Evolutionary conservation across 108 stramenopile genomes (phyloP).

Genomic region (Pseudonitzschia delicatissima): DNA sequence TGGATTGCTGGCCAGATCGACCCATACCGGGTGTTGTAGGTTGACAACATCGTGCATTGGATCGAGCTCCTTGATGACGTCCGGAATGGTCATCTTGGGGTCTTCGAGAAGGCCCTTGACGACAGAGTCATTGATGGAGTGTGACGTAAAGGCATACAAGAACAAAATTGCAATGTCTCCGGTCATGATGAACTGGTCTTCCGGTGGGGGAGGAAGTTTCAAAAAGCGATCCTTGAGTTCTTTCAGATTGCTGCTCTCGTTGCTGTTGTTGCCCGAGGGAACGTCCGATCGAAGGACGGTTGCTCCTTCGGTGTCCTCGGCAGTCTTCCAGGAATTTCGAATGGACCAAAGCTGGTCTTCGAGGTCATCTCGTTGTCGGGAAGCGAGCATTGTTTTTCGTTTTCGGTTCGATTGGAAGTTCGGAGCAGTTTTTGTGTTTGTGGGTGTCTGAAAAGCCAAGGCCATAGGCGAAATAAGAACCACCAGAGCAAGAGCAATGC

Average conservation of each 20-base stretch:
- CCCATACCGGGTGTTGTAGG: conserved; percentile 58
- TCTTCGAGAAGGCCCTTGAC: conserved; percentile 12
- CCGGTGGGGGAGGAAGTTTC: conserved; percentile 62
- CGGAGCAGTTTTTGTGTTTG: background rate
- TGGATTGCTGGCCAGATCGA: conserved; percentile 29
- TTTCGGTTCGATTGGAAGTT: too few species aligned
- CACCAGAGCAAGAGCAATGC: too few species aligned
- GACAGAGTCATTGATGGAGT: conserved; percentile 51
- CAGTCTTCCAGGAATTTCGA: background rate
- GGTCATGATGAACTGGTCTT: conserved; percentile 68
- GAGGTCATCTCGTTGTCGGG: background rate
- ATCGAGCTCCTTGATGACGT: conserved; percentile 22
- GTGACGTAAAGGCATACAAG: conserved; percentile 71
- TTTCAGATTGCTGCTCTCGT: background rate
- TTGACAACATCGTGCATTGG: conserved; percentile 4
- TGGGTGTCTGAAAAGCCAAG: background rate
- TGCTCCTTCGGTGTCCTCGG: too few species aligned
- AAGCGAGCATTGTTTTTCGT: background rate
- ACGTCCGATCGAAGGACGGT: background rate
- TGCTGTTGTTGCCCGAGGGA: background rate
- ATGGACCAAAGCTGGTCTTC: background rate
- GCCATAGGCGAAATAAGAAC: background rate
- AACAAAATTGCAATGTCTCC: conserved; percentile 74
- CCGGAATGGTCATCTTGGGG: conserved; percentile 8
- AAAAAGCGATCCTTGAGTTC: background rate